These are phyloP conservation scores for Neurospora sublineolata DNA, from an alignment of 495 filamentous ascomycete genomes.

Conservation along the genomic window DNA sequence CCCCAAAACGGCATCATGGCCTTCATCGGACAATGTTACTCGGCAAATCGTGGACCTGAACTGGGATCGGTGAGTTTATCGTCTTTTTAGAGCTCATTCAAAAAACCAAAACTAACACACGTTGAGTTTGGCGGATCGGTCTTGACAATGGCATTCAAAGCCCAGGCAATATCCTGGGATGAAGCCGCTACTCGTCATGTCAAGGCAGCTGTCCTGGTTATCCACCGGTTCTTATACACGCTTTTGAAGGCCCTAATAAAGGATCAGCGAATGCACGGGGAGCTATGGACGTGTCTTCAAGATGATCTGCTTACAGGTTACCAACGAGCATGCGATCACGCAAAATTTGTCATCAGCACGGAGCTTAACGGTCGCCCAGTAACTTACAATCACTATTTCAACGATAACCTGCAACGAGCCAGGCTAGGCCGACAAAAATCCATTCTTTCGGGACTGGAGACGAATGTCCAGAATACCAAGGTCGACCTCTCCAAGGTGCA, in stretches of 20 bases:
- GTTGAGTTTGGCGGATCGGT: not conserved
- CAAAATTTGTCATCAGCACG: constrained; percentile 34
- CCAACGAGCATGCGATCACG: constrained; percentile 28
- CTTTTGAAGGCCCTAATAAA: constrained; percentile 26
- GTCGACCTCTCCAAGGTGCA: not conserved
- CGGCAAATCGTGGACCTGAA: not conserved
- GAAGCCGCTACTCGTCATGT: constrained; percentile 22
- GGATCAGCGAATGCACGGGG: constrained; percentile 27
- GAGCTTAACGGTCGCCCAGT: constrained; percentile 35
- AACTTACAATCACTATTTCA: constrained; percentile 46
- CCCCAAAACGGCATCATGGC: not conserved
- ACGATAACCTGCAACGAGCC: constrained; percentile 33
- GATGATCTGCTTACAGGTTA: constrained; percentile 36
- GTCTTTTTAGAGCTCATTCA: not conserved
- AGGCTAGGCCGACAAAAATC: constrained; percentile 15
- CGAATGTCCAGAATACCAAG: not conserved
- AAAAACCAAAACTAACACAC: not conserved
- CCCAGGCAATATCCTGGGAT: not conserved
- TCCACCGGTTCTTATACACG: constrained; percentile 37
- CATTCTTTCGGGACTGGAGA: not conserved
- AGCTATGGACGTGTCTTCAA: constrained; percentile 30
- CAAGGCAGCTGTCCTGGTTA: constrained; percentile 28
- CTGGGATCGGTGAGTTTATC: not conserved
- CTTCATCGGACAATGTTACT: not conserved
- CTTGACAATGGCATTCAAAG: not conserved